phyloP scores from a whole-genome alignment of 257 asterid genomes.

The Scutellaria baicalensis region DNA sequence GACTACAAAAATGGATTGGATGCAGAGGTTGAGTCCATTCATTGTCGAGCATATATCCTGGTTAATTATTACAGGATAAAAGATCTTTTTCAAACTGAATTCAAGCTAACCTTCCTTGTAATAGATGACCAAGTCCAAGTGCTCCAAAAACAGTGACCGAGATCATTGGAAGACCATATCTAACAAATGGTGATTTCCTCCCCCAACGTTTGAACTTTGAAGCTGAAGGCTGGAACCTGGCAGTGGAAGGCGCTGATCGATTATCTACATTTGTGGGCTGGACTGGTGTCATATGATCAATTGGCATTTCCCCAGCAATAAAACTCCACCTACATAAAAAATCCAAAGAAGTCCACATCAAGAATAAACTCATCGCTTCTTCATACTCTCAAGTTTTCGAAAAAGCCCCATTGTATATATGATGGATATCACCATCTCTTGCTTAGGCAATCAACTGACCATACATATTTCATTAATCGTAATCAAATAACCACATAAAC shows the following conservation, averaged over 20 bases:
- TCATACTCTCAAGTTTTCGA: background rate
- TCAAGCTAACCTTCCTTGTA: slow-evolving; percentile 81
- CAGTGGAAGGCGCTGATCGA: slow-evolving; percentile 15
- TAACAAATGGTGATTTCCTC: slow-evolving; percentile 64
- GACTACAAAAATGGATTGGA: background rate
- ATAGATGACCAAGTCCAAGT: slow-evolving; percentile 85
- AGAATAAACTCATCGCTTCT: background rate
- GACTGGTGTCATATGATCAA: slow-evolving; percentile 14
- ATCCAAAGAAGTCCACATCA: background rate
- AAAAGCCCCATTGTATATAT: background rate
- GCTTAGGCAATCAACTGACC: background rate
- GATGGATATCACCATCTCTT: background rate
- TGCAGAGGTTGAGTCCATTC: background rate
- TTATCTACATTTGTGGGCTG: slow-evolving; percentile 30
- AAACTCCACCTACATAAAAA: slow-evolving; percentile 13
- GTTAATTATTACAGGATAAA: background rate
- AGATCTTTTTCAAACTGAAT: background rate
- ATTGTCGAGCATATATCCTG: background rate
- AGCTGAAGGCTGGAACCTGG: slow-evolving; percentile 24
- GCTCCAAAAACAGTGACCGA: slow-evolving; percentile 88
- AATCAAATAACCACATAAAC: background rate
- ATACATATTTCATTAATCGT: background rate
- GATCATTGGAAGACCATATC: slow-evolving; percentile 95
- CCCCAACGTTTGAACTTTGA: slow-evolving; percentile 74
- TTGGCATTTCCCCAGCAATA: slow-evolving; percentile 20